phyloP scores from a whole-genome alignment of 257 asterid species.

The Haberlea rhodopensis region DNA sequence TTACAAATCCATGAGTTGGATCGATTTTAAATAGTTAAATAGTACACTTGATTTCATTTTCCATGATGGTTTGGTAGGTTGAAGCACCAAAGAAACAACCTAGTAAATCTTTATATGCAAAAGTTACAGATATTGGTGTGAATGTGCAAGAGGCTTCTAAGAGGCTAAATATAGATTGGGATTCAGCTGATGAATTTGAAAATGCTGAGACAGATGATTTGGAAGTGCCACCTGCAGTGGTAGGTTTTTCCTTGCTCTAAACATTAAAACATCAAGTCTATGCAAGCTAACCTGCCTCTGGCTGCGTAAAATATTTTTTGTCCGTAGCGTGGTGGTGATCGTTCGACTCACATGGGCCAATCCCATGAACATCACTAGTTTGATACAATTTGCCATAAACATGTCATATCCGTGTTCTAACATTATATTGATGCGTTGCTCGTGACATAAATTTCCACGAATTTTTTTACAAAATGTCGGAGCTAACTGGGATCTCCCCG shows the following conservation, averaged over 20 bases:
- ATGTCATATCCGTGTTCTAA: background rate
- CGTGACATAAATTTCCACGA: background rate
- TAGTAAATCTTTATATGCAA: conserved; percentile 74
- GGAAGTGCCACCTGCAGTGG: conserved; percentile 83
- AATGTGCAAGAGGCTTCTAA: conserved; percentile 82
- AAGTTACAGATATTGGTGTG: conserved; percentile 80
- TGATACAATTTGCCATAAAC: background rate
- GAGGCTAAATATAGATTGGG: conserved; percentile 91
- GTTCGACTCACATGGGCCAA: background rate
- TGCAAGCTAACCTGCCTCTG: no score
- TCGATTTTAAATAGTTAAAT: conserved; percentile 4
- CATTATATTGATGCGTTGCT: no score
- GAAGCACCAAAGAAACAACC: conserved; percentile 53
- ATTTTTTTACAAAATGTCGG: background rate
- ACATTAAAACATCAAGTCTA: conserved; percentile 9
- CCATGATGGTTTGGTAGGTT: conserved; percentile 40
- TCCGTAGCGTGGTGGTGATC: background rate
- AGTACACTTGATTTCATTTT: conserved; percentile 6
- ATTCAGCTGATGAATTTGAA: conserved; percentile 85
- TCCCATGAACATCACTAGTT: background rate
- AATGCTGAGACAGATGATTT: conserved; percentile 55
- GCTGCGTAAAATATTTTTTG: no score
- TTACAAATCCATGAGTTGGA: background rate
- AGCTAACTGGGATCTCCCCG: background rate
- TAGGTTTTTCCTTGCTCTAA: conserved; percentile 37